Evolutionary conservation across 2,329 filamentous ascomycete species (phyloP).

Genomic region (Teratosphaeriaceae sp.): DNA sequence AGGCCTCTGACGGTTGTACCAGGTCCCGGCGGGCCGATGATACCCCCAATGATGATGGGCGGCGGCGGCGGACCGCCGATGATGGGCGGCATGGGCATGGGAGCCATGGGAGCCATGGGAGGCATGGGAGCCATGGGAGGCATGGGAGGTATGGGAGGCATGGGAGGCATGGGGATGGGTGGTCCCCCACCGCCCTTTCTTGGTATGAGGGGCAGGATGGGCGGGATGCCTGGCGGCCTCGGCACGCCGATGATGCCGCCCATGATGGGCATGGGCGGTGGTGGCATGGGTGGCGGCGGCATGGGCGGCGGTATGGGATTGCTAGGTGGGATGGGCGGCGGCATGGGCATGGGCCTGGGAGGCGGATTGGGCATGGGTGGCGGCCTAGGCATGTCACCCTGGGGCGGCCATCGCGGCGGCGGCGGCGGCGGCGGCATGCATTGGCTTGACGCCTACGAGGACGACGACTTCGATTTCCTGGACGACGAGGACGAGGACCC

Average conservation of each 20-base stretch:
- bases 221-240: not conserved
- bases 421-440: not conserved
- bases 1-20: too few species aligned
- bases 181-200: not conserved
- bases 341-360: not conserved
- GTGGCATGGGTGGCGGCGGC: not conserved
- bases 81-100: not conserved
- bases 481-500: not conserved
- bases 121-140: not conserved
- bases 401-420: too few species aligned
- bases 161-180: not conserved
- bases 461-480: not conserved
- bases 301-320: constrained; percentile 2
- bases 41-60: too few species aligned
- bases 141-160: constrained; percentile 1
- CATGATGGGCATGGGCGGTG: not conserved
- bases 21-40: too few species aligned
- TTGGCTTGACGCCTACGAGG: not conserved
- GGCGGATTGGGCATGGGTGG: not conserved
- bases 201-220: not conserved
- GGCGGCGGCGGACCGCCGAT: too few species aligned
- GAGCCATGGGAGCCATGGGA: too few species aligned
- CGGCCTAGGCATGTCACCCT: constrained; percentile 1
- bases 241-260: not conserved
- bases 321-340: not conserved